phyloP scores from a whole-genome alignment of 129 eudicot species.

The Sambucus nigra region DNA sequence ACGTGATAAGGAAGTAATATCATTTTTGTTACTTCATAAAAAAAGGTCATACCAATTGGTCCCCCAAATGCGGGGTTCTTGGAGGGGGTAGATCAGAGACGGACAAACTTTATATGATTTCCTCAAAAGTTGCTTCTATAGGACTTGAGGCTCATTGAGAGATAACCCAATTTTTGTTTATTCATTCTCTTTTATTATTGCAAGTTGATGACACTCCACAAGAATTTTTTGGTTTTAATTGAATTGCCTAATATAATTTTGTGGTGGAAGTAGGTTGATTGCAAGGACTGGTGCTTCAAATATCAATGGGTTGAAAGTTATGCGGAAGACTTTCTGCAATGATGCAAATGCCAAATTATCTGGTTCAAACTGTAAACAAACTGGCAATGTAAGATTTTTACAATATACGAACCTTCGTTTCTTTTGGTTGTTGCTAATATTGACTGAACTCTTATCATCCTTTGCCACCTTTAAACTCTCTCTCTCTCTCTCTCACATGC shows the following conservation, averaged over 20 bases:
- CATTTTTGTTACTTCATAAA: too few relatives aligned
- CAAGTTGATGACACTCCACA: not conserved
- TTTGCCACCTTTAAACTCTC: not conserved
- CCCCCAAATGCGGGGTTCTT: too few relatives aligned
- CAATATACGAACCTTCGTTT: not conserved
- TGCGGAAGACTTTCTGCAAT: conserved; percentile 39
- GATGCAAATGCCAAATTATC: conserved; percentile 19
- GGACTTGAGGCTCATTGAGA: too few relatives aligned
- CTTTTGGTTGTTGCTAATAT: conserved; percentile 7
- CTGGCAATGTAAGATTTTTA: conserved; percentile 17
- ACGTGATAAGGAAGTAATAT: too few relatives aligned
- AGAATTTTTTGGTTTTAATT: not conserved
- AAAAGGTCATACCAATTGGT: too few relatives aligned
- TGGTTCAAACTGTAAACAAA: conserved; percentile 20
- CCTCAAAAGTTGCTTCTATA: too few relatives aligned
- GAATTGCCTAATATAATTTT: not conserved
- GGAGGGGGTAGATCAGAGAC: too few relatives aligned
- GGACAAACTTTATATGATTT: too few relatives aligned
- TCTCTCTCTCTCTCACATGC: not conserved
- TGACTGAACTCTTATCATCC: not conserved
- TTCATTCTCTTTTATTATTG: not conserved
- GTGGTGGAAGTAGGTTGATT: conserved; percentile 30
- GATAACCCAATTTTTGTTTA: not conserved
- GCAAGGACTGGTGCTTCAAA: conserved; percentile 24
- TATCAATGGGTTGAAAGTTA: conserved; percentile 15